Percentiles rank a stretch among this genome's conserved stretches.
These are phyloP conservation scores for Aspergillus japonicus DNA, from an alignment of 2,329 filamentous ascomycete genomes.

Conservation along the genomic window DNA sequence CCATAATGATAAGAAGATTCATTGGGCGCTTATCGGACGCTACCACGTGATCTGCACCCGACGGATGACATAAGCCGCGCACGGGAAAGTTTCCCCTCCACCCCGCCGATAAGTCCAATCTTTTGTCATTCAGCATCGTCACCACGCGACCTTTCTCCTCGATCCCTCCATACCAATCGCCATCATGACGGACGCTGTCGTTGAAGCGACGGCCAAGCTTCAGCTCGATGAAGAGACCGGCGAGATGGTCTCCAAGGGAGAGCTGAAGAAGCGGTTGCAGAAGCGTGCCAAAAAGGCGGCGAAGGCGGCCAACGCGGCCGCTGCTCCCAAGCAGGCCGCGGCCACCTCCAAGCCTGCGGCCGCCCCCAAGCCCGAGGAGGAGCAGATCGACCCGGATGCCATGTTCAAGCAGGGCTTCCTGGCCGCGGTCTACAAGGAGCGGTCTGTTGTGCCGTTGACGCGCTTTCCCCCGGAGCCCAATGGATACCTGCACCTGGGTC, in stretches of 20 bases:
- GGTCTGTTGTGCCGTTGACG: constrained; percentile 57
- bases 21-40: not conserved
- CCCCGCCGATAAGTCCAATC: not conserved
- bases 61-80: not conserved
- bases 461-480: constrained; percentile 87
- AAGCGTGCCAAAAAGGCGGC: constrained; percentile 30
- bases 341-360: constrained; percentile 33
- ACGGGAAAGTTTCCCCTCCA: not conserved
- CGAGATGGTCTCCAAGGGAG: constrained; percentile 28
- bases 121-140: not conserved
- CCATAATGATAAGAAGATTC: not conserved
- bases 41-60: not conserved
- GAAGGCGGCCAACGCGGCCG: constrained; percentile 28
- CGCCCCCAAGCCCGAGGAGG: constrained; percentile 25
- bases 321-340: constrained; percentile 45
- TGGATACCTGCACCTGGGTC: constrained; percentile 88
- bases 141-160: not conserved
- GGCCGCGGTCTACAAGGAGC: constrained; percentile 67
- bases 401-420: constrained; percentile 83
- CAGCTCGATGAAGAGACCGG: constrained; percentile 24
- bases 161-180: not conserved
- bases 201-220: constrained; percentile 21
- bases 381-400: constrained; percentile 50
- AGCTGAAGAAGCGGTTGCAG: constrained; percentile 29
- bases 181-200: constrained; percentile 21